Conservation (phyloP, 2,329 filamentous ascomycete species). For the Podosphaera fusca region DNA sequence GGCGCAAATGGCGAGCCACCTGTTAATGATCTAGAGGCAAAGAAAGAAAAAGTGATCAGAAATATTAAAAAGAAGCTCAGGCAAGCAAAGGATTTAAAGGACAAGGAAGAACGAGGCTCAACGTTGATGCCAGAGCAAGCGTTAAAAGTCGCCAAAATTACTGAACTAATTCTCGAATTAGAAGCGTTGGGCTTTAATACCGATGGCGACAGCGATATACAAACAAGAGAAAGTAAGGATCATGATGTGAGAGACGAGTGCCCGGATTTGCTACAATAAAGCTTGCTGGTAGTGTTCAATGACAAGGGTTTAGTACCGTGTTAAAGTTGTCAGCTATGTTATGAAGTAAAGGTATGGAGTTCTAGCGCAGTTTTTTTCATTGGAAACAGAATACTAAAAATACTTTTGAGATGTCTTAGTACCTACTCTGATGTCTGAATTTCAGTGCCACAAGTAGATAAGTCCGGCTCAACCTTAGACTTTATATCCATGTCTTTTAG, state of each 20-base stretch:
- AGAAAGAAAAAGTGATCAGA: constrained; percentile 79
- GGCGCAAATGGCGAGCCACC: background rate
- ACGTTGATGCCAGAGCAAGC: constrained; percentile 78
- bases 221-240: background rate
- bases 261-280: background rate
- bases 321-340: too few relatives aligned
- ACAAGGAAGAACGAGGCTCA: constrained; percentile 75
- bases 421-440: too few relatives aligned
- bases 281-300: background rate
- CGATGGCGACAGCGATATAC: constrained; percentile 28
- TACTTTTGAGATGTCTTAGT: too few relatives aligned
- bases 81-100: constrained; percentile 73
- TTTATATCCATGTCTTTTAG: too few relatives aligned
- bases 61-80: constrained; percentile 87
- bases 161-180: constrained; percentile 73
- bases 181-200: constrained; percentile 56
- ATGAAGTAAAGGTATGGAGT: too few relatives aligned
- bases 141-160: constrained; percentile 93
- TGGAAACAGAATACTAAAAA: too few relatives aligned
- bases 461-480: too few relatives aligned
- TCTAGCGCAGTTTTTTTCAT: too few relatives aligned
- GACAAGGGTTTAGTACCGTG: background rate
- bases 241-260: background rate
- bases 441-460: too few relatives aligned
- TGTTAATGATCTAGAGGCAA: constrained; percentile 40